These are phyloP conservation scores for Ambrosia hybrid DNA, from an alignment of 140 eudicot species.

Conservation along the genomic window DNA sequence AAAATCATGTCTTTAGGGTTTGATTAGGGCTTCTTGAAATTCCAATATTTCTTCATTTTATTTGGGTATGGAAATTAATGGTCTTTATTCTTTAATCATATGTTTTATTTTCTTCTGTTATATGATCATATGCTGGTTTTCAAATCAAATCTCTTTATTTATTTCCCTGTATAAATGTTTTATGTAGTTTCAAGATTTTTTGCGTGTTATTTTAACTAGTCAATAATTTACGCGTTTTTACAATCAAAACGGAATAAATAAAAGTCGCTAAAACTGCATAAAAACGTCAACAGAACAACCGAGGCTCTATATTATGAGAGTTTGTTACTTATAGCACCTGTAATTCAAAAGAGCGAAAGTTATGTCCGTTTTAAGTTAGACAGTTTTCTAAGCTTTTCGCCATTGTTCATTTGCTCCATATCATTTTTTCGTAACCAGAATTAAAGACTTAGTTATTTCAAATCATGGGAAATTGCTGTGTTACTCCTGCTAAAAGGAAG, in stretches of 20 bases:
- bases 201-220: too few relatives aligned
- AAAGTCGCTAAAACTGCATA: not conserved
- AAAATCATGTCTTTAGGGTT: constrained; percentile 18
- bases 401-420: too few relatives aligned
- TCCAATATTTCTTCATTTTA: constrained; percentile 13
- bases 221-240: too few relatives aligned
- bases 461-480: constrained; percentile 45
- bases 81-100: not conserved
- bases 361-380: too few relatives aligned
- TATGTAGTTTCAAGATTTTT: not conserved
- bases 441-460: constrained; percentile 12
- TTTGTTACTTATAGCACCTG: too few relatives aligned
- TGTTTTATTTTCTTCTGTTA: too few relatives aligned
- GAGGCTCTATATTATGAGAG: too few relatives aligned
- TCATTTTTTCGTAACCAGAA: not conserved
- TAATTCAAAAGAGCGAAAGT: too few relatives aligned
- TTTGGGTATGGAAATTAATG: not conserved
- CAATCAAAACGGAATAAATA: too few relatives aligned
- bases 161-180: not conserved
- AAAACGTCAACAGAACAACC: not conserved
- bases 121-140: not conserved
- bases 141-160: not conserved
- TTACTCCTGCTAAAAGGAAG: constrained; percentile 19
- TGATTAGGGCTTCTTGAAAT: not conserved
- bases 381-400: too few relatives aligned